Evolutionary conservation across 805 yeast genomes (phyloP).

Genomic region (Geotrichum ghanense): DNA sequence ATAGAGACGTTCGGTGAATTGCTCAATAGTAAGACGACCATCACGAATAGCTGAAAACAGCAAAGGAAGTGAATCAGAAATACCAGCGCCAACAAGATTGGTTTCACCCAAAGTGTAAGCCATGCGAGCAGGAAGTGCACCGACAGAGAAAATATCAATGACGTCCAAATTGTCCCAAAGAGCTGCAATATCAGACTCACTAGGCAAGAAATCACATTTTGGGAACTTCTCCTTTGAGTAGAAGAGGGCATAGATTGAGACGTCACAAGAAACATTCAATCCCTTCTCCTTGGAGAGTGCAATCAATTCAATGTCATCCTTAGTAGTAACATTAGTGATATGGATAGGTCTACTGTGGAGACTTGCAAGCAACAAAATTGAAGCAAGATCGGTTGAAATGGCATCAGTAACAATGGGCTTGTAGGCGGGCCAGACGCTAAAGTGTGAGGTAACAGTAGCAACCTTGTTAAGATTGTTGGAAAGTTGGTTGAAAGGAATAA

Average conservation of each 20-base stretch:
- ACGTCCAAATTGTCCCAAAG: constrained; percentile 65
- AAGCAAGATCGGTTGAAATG: constrained; percentile 83
- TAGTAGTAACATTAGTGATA: constrained; percentile 72
- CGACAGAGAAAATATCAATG: constrained; percentile 82
- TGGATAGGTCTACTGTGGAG: constrained; percentile 78
- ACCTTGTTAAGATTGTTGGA: constrained; percentile 48
- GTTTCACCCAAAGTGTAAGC: constrained; percentile 54
- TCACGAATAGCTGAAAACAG: constrained; percentile 69
- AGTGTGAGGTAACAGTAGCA: constrained; percentile 67
- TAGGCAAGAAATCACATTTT: constrained; percentile 63
- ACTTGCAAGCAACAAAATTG: constrained; percentile 79
- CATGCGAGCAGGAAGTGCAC: constrained; percentile 61
- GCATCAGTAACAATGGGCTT: constrained; percentile 92
- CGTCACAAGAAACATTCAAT: constrained; percentile 81
- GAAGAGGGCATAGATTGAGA: constrained; percentile 68
- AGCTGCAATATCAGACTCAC: constrained; percentile 66
- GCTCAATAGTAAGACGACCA: constrained; percentile 59
- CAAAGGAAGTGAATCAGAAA: constrained; percentile 71
- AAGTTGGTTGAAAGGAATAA: constrained; percentile 68
- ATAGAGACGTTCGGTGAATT: constrained; percentile 62
- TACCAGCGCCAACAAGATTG: constrained; percentile 62
- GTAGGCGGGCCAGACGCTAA: constrained; percentile 70
- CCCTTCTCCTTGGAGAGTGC: constrained; percentile 76
- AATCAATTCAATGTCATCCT: constrained; percentile 74
- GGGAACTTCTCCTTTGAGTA: constrained; percentile 55